Base-by-base conservation (phyloP, 169 alveolate species). In the Pseudocohnilembus persalinus region DNA sequence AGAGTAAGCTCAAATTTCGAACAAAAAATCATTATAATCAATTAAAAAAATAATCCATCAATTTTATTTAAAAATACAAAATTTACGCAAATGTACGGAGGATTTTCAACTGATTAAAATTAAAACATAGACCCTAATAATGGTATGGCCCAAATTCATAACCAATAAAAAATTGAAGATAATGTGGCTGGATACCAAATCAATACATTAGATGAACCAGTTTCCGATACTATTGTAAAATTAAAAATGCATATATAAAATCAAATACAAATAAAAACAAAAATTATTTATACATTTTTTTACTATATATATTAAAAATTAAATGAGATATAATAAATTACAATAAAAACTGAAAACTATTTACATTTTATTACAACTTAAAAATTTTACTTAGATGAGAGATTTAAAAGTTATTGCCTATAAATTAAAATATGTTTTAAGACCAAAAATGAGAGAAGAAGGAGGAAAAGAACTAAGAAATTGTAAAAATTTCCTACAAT, bases 191-290 rank as follows among this genome's bases (percentile, higher is more conserved):
- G 68, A 20, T 49, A 49, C 20, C 20, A 49, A 49, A 49, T 49
- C 4, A 49, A 92, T 74, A 94, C 97, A 74, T 87, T 94, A 79
- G 95, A 93, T 88, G 97, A 94, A 83, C 94, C 96, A 27, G 92
- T 94, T 28, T 77, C 88, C 27, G 91, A 91, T 73, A 94, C 97
- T 82, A 89, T 95, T 63, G 93, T 91, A 91, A 74, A n/a, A n/a
- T n/a, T n/a, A n/a, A n/a, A n/a, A n/a, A n/a, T 30, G 30, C 16
- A 64, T 64, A 20, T 26, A 77, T 33, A 31, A 28, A 27, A 64
- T 15, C 20, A 29, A 27, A 76, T 63, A 28, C 24, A 0, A 35
- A 34, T 29, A 30, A 73, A 28, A 28, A 34, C 63, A 79, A 79
- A 28, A 30, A 79, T 35, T 26, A 30, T 20, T 28, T 1, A 0